Percentiles rank a stretch among this genome's conserved stretches.
Conservation (phyloP, 2,329 filamentous ascomycete genomes). For the Teratosphaeria viscida region DNA sequence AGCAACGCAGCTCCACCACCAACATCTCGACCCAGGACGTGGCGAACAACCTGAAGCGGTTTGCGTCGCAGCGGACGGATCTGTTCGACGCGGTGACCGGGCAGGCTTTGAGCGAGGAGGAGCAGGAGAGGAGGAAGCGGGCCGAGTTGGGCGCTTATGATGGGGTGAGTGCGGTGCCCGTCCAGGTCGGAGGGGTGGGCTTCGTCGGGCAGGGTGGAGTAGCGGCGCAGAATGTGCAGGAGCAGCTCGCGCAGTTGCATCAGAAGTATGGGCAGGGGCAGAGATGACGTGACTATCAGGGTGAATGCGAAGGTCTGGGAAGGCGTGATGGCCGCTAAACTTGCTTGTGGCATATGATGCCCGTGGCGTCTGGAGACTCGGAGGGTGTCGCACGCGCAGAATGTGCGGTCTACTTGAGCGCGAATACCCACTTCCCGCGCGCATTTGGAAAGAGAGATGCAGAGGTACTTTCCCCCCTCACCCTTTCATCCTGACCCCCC, state of each 20-base stretch:
- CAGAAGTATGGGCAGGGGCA: conserved; percentile 11
- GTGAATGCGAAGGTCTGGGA: background rate
- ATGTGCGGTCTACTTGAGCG: too few relatives aligned
- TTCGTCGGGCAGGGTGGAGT: conserved; percentile 11
- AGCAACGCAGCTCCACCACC: conserved; percentile 72
- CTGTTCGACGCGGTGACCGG: conserved; percentile 67
- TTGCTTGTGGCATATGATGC: background rate
- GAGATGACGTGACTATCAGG: background rate
- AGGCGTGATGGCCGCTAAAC: too few relatives aligned
- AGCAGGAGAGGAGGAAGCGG: conserved; percentile 54
- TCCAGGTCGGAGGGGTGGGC: conserved; percentile 49
- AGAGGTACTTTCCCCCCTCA: background rate
- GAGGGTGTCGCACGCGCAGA: background rate
- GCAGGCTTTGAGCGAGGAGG: conserved; percentile 43
- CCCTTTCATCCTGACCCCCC: background rate
- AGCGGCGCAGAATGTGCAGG: conserved; percentile 44
- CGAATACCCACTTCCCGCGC: background rate
- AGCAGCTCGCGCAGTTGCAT: conserved; percentile 25
- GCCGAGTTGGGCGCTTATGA: conserved; percentile 41
- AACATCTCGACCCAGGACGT: conserved; percentile 81
- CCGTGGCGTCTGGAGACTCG: background rate
- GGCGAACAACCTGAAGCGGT: conserved; percentile 87
- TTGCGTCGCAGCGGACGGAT: conserved; percentile 78
- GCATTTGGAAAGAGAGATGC: background rate
- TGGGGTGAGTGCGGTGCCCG: conserved; percentile 6